These are phyloP conservation scores for Trichoderma lentiforme DNA, from an alignment of 2,329 filamentous ascomycete species.

Conservation along the genomic window DNA sequence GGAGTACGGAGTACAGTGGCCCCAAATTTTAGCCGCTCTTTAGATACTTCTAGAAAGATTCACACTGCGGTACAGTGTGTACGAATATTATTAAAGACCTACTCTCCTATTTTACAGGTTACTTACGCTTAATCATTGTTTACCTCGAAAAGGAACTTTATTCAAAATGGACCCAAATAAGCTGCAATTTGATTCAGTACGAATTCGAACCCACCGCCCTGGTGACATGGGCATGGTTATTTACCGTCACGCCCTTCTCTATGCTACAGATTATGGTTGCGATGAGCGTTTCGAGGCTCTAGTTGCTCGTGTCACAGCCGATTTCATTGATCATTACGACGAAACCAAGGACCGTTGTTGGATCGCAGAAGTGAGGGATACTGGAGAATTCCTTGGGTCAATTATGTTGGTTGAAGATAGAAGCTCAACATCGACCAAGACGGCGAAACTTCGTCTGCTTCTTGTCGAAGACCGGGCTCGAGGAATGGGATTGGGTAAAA, in stretches of 20 bases:
- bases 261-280: neutral
- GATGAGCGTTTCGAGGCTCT: neutral
- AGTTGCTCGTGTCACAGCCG: neutral
- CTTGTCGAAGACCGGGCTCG: neutral
- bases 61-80: neutral
- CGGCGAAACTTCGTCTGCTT: neutral
- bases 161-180: neutral
- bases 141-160: neutral
- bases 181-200: neutral
- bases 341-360: neutral
- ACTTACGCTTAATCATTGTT: too few species aligned
- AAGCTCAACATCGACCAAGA: neutral
- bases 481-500: neutral
- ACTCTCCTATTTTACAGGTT: too few species aligned
- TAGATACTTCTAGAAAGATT: neutral
- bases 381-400: neutral
- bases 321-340: constrained; percentile 21
- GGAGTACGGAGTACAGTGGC: too few species aligned
- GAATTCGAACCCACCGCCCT: neutral
- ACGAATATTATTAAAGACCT: neutral
- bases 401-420: neutral
- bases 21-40: neutral
- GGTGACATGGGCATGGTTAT: neutral
- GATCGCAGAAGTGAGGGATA: constrained; percentile 12
- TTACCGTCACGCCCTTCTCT: neutral